Evolutionary conservation across 306 rosid species (phyloP).

Genomic region (Rosa rugosa): DNA sequence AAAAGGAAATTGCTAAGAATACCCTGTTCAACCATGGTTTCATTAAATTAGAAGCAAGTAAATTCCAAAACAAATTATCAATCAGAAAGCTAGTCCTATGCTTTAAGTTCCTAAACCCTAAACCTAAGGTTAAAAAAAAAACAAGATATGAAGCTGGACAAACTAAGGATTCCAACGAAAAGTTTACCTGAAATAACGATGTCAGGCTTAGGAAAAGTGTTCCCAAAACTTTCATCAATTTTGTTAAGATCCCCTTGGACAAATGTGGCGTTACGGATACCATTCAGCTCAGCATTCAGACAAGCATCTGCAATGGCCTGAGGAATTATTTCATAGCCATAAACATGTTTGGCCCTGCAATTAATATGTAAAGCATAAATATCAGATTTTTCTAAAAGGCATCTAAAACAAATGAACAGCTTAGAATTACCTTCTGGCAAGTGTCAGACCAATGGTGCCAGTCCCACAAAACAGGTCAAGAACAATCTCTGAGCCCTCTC

Average conservation of each 20-base stretch:
- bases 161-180: constrained; percentile 3
- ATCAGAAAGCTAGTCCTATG: background rate
- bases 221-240: constrained; percentile 83
- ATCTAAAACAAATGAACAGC: constrained; percentile 1
- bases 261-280: constrained; percentile 79
- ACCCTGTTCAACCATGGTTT: background rate
- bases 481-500: constrained; percentile 86
- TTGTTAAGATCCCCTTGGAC: constrained; percentile 91
- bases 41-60: background rate
- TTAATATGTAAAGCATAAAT: constrained; percentile 16
- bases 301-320: constrained; percentile 87
- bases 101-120: background rate
- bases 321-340: constrained; percentile 90
- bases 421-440: constrained; percentile 68
- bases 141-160: background rate
- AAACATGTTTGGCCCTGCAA: constrained; percentile 76
- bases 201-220: constrained; percentile 84
- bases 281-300: constrained; percentile 73
- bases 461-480: constrained; percentile 99
- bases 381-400: background rate
- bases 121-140: background rate
- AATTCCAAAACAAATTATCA: background rate
- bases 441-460: constrained; percentile 92
- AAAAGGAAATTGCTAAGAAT: background rate
- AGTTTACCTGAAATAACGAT: constrained; percentile 77